Evolutionary conservation across 148 eudicot genomes (phyloP).

Genomic region (Dysphania ambrosioides): DNA sequence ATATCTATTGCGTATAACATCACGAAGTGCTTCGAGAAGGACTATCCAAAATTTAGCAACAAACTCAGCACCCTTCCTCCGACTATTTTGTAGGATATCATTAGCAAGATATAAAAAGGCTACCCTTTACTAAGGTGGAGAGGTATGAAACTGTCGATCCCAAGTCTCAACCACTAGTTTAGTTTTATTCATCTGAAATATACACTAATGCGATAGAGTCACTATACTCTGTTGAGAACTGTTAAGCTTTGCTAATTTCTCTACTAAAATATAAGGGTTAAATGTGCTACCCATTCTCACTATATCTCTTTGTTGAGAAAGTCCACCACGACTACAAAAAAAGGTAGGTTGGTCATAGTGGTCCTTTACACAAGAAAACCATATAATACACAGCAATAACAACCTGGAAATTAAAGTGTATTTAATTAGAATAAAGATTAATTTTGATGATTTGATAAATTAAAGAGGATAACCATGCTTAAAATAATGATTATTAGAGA

Average conservation of each 20-base stretch:
- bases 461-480: background rate
- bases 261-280: conserved; percentile 76
- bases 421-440: background rate
- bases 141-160: conserved; percentile 72
- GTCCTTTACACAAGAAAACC: background rate
- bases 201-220: conserved; percentile 97
- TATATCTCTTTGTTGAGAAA: conserved; percentile 24
- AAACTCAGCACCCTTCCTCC: conserved; percentile 69
- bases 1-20: conserved; percentile 72
- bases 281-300: conserved; percentile 65
- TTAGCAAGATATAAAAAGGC: conserved; percentile 84
- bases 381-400: background rate
- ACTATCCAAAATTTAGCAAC: conserved; percentile 82
- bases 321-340: conserved; percentile 30
- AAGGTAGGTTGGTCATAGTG: conserved; percentile 18
- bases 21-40: conserved; percentile 65
- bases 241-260: conserved; percentile 79
- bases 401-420: conserved; percentile 6
- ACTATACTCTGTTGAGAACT: conserved; percentile 90
- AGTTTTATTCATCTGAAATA: conserved; percentile 92
- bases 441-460: background rate
- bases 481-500: background rate
- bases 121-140: conserved; percentile 69
- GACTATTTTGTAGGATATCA: conserved; percentile 69
- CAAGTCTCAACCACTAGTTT: conserved; percentile 90